phyloP scores from a whole-genome alignment of 108 stramenopile genomes.

The Aureococcus anophagefferens region DNA sequence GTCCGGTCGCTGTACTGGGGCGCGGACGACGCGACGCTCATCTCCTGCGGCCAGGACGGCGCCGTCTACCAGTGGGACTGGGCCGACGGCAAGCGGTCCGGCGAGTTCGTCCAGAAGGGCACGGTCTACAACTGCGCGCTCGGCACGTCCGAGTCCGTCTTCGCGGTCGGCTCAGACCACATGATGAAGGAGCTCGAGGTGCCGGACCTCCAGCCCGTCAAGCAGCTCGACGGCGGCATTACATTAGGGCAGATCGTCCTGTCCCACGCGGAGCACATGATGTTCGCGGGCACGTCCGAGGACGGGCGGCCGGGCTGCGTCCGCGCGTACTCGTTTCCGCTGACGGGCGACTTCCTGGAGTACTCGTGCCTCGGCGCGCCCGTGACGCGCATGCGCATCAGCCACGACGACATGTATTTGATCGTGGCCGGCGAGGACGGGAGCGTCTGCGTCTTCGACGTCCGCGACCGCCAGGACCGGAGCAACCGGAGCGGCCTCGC shows the following conservation, averaged over 20 bases:
- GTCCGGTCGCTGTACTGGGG: constrained; percentile 37
- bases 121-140: constrained; percentile 29
- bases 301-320: constrained; percentile 37
- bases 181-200: constrained; percentile 38
- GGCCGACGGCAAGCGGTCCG: constrained; percentile 38
- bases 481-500: neutral
- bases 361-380: constrained; percentile 44
- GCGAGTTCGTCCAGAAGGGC: constrained; percentile 51
- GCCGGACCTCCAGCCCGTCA: constrained; percentile 17
- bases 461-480: constrained; percentile 35
- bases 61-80: constrained; percentile 53
- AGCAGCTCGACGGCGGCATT: constrained; percentile 24
- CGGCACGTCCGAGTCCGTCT: constrained; percentile 25
- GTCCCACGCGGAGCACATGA: constrained; percentile 24
- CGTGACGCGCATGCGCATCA: constrained; percentile 37
- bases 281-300: constrained; percentile 38
- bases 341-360: constrained; percentile 40
- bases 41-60: constrained; percentile 45
- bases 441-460: constrained; percentile 36
- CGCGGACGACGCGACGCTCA: constrained; percentile 30
- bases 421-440: constrained; percentile 44
- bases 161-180: constrained; percentile 35
- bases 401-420: constrained; percentile 40
- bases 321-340: constrained; percentile 41
- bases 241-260: constrained; percentile 32